These are phyloP conservation scores for Solanum habrochaites DNA, from an alignment of 257 asterid genomes.

Conservation along the genomic window DNA sequence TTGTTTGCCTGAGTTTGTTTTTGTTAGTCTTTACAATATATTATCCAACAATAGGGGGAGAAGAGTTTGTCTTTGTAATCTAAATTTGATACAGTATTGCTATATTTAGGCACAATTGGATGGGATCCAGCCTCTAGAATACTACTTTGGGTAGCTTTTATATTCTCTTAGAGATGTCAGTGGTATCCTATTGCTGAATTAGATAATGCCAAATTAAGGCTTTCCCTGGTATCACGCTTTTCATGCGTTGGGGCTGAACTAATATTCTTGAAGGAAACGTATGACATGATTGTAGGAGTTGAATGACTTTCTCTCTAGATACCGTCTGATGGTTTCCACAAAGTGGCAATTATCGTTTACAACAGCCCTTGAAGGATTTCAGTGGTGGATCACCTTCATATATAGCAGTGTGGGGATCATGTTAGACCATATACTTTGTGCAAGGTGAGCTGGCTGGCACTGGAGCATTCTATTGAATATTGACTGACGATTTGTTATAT, in stretches of 20 bases:
- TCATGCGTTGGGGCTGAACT: background rate
- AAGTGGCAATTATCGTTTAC: background rate
- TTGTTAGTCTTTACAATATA: background rate
- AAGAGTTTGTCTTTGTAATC: background rate
- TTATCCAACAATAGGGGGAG: background rate
- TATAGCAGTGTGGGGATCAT: background rate
- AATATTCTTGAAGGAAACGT: conserved; percentile 1
- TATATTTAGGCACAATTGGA: background rate
- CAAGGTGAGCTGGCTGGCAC: conserved; percentile 9
- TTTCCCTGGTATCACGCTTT: background rate
- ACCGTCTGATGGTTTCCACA: background rate
- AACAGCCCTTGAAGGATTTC: background rate
- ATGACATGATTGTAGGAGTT: background rate
- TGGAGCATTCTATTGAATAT: background rate
- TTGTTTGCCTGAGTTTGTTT: background rate
- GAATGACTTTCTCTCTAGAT: background rate
- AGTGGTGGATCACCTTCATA: background rate
- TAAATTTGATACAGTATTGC: background rate
- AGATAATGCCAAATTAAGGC: background rate
- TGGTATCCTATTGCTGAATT: background rate
- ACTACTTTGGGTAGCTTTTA: background rate
- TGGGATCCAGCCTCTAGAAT: background rate
- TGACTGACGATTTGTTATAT: background rate
- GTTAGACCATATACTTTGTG: background rate
- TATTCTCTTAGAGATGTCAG: background rate